Evolutionary conservation across 2,329 filamentous ascomycete genomes (phyloP).

Genomic region (Fusarium aywerte): DNA sequence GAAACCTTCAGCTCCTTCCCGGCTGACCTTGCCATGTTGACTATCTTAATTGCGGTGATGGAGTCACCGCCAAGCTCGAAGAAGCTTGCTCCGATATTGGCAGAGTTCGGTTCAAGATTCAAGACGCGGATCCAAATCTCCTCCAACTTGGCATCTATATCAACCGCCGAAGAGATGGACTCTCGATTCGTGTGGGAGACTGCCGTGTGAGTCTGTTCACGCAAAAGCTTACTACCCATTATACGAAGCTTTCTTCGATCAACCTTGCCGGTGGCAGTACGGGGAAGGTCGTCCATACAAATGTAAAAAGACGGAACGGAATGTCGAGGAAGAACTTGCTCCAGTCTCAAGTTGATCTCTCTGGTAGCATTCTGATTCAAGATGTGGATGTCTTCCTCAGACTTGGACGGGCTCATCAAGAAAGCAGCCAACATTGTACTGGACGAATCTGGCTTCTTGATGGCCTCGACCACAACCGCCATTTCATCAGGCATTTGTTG

Average conservation of each 20-base stretch:
- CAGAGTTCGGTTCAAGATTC: fast-evolving
- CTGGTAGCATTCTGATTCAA: neutral
- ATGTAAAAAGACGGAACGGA: neutral
- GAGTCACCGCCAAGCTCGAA: conserved; percentile 11
- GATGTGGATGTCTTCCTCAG: neutral
- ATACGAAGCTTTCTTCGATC: neutral
- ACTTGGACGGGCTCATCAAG: neutral
- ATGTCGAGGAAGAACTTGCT: neutral
- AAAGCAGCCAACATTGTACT: neutral
- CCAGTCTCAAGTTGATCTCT: neutral
- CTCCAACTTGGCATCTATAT: neutral
- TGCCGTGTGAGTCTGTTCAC: fast-evolving
- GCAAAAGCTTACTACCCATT: neutral
- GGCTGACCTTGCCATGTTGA: conserved; percentile 6
- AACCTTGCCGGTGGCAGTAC: conserved; percentile 7
- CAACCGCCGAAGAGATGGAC: fast-evolving
- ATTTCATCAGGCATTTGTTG: neutral
- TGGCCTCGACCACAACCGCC: neutral
- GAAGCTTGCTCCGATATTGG: neutral
- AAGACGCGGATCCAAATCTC: neutral
- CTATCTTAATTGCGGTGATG: conserved; percentile 18
- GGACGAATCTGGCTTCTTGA: neutral
- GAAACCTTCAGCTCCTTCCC: conserved; percentile 3
- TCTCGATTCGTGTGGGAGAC: no score
- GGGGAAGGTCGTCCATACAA: neutral